Evolutionary conservation across 805 yeast genomes (phyloP).

Genomic region (Teunomyces lycoperdinae): DNA sequence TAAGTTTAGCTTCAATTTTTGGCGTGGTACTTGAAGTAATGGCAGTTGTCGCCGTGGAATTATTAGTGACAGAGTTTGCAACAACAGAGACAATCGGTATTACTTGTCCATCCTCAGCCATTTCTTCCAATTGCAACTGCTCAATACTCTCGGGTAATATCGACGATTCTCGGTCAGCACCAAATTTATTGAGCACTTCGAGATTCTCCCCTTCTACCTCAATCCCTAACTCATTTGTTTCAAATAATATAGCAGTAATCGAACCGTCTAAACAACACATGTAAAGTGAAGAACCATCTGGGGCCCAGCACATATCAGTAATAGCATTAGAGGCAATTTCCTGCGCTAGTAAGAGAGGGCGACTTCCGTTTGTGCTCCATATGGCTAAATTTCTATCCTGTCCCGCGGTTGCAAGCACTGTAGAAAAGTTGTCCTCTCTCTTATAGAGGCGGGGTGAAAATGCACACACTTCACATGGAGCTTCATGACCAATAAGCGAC

Average conservation of each 20-base stretch:
- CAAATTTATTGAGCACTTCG: conserved; percentile 70
- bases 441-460: conserved; percentile 65
- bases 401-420: conserved; percentile 92
- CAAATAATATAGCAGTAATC: conserved; percentile 66
- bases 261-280: conserved; percentile 84
- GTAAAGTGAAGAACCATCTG: conserved; percentile 72
- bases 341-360: conserved; percentile 77
- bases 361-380: conserved; percentile 77
- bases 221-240: conserved; percentile 57
- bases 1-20: neutral
- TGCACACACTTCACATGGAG: conserved; percentile 78
- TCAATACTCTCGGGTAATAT: conserved; percentile 84
- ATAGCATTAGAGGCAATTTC: conserved; percentile 76
- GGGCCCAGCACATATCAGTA: conserved; percentile 88
- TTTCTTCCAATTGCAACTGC: conserved; percentile 72
- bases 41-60: too few relatives aligned
- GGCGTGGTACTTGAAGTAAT: neutral
- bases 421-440: conserved; percentile 42
- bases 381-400: conserved; percentile 86
- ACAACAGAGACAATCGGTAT: neutral
- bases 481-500: conserved; percentile 74
- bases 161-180: conserved; percentile 81
- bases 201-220: conserved; percentile 62
- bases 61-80: too few relatives aligned
- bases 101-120: conserved; percentile 35